These are phyloP conservation scores for Alnus rubra DNA, from an alignment of 306 rosid genomes.

Conservation along the genomic window DNA sequence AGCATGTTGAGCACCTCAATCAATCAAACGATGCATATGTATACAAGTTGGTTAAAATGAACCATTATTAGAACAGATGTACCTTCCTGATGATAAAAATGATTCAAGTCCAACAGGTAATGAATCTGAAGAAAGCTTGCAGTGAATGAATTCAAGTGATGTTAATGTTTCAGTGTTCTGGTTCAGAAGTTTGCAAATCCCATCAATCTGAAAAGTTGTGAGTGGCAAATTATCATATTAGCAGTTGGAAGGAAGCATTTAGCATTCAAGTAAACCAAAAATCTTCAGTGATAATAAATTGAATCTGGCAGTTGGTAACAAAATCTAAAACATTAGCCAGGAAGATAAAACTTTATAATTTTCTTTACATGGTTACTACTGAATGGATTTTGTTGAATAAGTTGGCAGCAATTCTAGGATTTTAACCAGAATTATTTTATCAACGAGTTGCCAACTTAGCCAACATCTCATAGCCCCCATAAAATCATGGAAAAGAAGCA, in stretches of 20 bases:
- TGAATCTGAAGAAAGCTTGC: slow-evolving; percentile 57
- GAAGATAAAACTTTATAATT: slow-evolving; percentile 24
- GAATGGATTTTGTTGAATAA: slow-evolving; percentile 8
- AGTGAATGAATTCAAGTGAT: slow-evolving; percentile 75
- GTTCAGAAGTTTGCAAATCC: slow-evolving; percentile 71
- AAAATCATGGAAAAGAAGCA: not conserved
- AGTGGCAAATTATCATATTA: slow-evolving; percentile 37
- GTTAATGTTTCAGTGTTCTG: slow-evolving; percentile 69
- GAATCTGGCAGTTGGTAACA: slow-evolving; percentile 12
- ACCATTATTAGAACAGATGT: not conserved
- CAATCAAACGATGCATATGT: not conserved
- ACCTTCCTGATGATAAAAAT: slow-evolving; percentile 87
- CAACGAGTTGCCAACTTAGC: not conserved
- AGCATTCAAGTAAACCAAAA: slow-evolving; percentile 15
- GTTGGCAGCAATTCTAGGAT: not conserved
- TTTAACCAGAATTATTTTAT: slow-evolving; percentile 3
- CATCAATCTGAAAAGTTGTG: slow-evolving; percentile 61
- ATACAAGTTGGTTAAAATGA: not conserved
- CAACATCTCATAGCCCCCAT: slow-evolving; percentile 1
- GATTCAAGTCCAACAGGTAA: slow-evolving; percentile 67
- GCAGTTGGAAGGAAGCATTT: slow-evolving; percentile 28
- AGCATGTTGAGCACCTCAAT: not conserved
- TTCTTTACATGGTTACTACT: slow-evolving; percentile 8
- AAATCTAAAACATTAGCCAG: not conserved
- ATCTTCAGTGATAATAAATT: slow-evolving; percentile 14